Evolutionary conservation across 2,329 filamentous ascomycete genomes (phyloP).

Genomic region (Paracamarosporium sp.): DNA sequence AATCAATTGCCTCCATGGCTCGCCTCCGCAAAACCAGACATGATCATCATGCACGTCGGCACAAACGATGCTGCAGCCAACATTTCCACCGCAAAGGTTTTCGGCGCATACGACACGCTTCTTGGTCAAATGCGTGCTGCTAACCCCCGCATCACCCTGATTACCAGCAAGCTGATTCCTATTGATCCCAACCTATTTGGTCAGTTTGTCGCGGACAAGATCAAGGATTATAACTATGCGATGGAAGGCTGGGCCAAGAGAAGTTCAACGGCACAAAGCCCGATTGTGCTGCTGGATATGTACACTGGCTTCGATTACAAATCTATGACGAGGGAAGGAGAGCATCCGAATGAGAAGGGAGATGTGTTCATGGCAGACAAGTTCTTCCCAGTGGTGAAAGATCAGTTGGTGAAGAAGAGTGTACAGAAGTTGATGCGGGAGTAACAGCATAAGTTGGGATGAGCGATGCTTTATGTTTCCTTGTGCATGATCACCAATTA

Average conservation of each 20-base stretch:
- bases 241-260: slow-evolving; percentile 20
- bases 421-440: not conserved
- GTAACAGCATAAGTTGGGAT: not conserved
- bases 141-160: slow-evolving; percentile 49
- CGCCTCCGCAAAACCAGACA: slow-evolving; percentile 45
- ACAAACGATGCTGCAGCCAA: slow-evolving; percentile 52
- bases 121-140: slow-evolving; percentile 52
- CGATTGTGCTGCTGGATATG: slow-evolving; percentile 39
- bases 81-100: slow-evolving; percentile 37
- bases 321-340: slow-evolving; percentile 41
- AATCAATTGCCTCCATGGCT: slow-evolving; percentile 51
- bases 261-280: slow-evolving; percentile 24
- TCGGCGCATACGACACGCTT: slow-evolving; percentile 47
- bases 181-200: slow-evolving; percentile 34
- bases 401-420: slow-evolving; percentile 1
- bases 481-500: not conserved
- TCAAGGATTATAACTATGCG: slow-evolving; percentile 25
- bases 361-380: slow-evolving; percentile 38
- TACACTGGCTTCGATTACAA: slow-evolving; percentile 34
- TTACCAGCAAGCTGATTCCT: slow-evolving; percentile 33
- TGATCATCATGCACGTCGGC: slow-evolving; percentile 57
- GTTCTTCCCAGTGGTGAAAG: slow-evolving; percentile 29
- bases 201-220: slow-evolving; percentile 17
- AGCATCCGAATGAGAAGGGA: slow-evolving; percentile 41
- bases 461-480: not conserved